phyloP scores from a whole-genome alignment of 352 stramenopile genomes.

The Pythium guiyangense region DNA sequence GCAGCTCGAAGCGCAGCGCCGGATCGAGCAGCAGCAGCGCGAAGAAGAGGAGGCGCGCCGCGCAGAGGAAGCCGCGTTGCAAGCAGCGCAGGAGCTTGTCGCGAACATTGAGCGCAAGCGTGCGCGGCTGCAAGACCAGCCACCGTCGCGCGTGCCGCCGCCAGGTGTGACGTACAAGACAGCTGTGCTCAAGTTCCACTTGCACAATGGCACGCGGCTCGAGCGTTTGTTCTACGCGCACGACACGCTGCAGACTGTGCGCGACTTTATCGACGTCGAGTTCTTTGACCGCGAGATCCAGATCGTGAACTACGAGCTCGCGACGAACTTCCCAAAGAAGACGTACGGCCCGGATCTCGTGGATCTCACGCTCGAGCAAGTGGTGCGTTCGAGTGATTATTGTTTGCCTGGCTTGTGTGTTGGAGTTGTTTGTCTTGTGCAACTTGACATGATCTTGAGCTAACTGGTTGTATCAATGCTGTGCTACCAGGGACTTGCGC shows the following conservation, averaged over 20 bases:
- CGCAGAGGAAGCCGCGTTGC: conserved; percentile 23
- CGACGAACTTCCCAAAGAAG: conserved; percentile 84
- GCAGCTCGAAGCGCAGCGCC: conserved; percentile 38
- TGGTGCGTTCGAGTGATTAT: conserved; percentile 29
- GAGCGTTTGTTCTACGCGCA: conserved; percentile 80
- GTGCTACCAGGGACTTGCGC: conserved; percentile 48
- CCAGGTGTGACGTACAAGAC: conserved; percentile 60
- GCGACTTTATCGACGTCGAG: conserved; percentile 78
- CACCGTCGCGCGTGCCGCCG: conserved; percentile 42
- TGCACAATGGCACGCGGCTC: conserved; percentile 72
- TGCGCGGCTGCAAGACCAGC: conserved; percentile 30
- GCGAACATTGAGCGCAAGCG: conserved; percentile 60
- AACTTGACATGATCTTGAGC: neutral
- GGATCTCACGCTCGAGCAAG: conserved; percentile 61
- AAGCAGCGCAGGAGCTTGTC: conserved; percentile 27
- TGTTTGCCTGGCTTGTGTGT: neutral
- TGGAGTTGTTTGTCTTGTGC: neutral
- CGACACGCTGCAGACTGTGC: conserved; percentile 72
- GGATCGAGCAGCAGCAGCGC: conserved; percentile 23
- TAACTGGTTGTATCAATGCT: neutral
- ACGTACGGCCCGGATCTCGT: conserved; percentile 57
- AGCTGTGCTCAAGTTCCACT: conserved; percentile 71
- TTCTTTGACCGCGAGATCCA: conserved; percentile 74
- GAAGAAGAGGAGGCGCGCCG: conserved; percentile 9
- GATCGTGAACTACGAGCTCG: conserved; percentile 79